Evolutionary conservation across 1,284 basidiomycete species (phyloP).

Genomic region (Pseudozyma flocculosa): DNA sequence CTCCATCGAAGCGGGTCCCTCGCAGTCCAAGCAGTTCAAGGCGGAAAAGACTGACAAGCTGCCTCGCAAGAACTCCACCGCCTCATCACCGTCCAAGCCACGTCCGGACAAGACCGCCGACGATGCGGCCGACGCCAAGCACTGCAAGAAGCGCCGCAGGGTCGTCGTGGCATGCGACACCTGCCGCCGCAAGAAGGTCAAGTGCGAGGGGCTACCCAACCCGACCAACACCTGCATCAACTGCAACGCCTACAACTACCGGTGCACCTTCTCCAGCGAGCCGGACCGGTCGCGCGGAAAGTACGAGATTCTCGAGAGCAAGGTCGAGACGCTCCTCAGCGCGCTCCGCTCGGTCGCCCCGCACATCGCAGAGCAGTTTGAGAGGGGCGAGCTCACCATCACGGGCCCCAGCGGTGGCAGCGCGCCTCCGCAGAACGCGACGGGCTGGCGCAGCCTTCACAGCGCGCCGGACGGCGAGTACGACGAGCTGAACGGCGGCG

Average conservation of each 20-base stretch:
- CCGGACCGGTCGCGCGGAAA: conserved; percentile 42
- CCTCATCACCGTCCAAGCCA: conserved; percentile 2
- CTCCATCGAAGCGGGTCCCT: conserved; percentile 1
- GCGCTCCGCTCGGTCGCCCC: conserved; percentile 45
- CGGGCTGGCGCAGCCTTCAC: conserved; percentile 10
- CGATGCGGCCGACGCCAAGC: conserved; percentile 12
- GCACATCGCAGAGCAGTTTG: conserved; percentile 40
- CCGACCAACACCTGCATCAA: conserved; percentile 41
- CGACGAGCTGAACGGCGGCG: not conserved
- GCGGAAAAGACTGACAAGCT: conserved; percentile 8
- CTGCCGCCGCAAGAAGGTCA: conserved; percentile 50
- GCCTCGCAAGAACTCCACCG: conserved; percentile 1
- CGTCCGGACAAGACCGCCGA: conserved; percentile 11
- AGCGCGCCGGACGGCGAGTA: not conserved
- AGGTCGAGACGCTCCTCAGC: conserved; percentile 43
- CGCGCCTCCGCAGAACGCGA: conserved; percentile 34
- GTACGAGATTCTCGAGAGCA: conserved; percentile 53
- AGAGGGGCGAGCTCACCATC: conserved; percentile 41
- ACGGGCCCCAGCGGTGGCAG: conserved; percentile 22
- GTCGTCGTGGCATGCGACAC: conserved; percentile 51
- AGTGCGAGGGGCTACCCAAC: conserved; percentile 49
- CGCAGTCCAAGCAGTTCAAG: not conserved
- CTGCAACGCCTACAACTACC: conserved; percentile 39
- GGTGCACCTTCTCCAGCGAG: conserved; percentile 44
- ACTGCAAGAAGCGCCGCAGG: conserved; percentile 27